phyloP scores from a whole-genome alignment of 306 rosid genomes.

The Pyrus betulifolia region DNA sequence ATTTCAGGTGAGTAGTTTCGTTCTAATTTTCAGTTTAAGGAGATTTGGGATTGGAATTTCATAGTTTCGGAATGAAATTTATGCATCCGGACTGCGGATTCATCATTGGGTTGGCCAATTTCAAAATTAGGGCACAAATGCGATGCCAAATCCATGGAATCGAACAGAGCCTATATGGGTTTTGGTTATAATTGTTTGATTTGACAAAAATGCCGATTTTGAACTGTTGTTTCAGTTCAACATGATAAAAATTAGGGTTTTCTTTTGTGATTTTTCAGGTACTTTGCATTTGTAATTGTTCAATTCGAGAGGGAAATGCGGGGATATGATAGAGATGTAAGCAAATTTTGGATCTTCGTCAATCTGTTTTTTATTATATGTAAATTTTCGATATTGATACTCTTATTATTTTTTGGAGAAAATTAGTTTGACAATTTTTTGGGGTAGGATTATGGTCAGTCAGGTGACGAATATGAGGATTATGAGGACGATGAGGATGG shows the following conservation, averaged over 20 bases:
- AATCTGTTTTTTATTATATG: not conserved
- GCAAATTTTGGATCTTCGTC: not conserved
- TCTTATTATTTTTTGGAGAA: not conserved
- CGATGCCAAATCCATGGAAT: not conserved
- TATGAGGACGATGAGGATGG: constrained; percentile 47
- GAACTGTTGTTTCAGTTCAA: not conserved
- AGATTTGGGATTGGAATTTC: not conserved
- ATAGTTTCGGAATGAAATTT: not conserved
- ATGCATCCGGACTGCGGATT: not conserved
- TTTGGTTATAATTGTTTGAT: not conserved
- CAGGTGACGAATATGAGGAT: constrained; percentile 43
- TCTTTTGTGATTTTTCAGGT: constrained; percentile 3
- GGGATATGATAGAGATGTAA: constrained; percentile 56
- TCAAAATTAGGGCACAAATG: not conserved
- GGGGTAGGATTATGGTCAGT: constrained; percentile 27
- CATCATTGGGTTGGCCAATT: not conserved
- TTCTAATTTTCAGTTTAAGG: not conserved
- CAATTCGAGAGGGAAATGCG: constrained; percentile 34
- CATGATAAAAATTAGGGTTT: not conserved
- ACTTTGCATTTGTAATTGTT: not conserved
- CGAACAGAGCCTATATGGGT: not conserved
- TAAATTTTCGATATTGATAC: not conserved
- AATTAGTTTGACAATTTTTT: not conserved
- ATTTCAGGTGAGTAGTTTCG: not conserved
- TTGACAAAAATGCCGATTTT: not conserved